Evolutionary conservation across 2,329 filamentous ascomycete species (phyloP), one percentile per base, ranked within the genome.

Genomic region (Sporothrix brasiliensis): DNA sequence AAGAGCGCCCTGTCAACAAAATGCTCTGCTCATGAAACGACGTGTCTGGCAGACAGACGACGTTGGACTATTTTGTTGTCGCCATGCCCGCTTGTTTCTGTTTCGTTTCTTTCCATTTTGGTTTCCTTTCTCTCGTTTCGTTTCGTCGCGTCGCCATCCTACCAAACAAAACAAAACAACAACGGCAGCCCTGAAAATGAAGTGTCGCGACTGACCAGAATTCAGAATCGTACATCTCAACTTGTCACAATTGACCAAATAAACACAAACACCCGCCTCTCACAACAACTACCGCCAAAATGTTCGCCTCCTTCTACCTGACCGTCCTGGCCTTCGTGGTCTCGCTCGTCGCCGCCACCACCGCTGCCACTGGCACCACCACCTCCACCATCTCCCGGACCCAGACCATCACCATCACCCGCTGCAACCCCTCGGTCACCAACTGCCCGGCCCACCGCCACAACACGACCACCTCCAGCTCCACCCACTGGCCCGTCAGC

Each of bases 301-400:
- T 73, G 72, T 70, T 73, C 54, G 56, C 72, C 52, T 66, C 54
- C 30, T 67, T 72, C 58, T 69, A 70, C 71, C 39, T 74, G 13
- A 68, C 72, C 60, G 16, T 73, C 56, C 68, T 73, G 70, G 73
- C 83, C 74, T 73, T 84, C 71, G 78, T 79, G 77, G 80, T 80
- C 70, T 78, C 81, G 63, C 63, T 79, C 69, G 79, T 79, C 66
- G 76, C 77, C 72, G 80, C 79, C 56, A 19, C 34, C 60, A 50
- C 67, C 27, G 73, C 77, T 53, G 71, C 41, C 66, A 67, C 73
- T 67, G 77, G 74, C 71, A 83, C 80, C 72, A 80, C 79, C 70
- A 85, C 83, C 69, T 80, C 81, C 19, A 85, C 83, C 70, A 78
- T 78, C 68, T 83, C 81, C 70, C 79, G 80, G 73, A 85, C 83